Evolutionary conservation across 1,139 yeast genomes (phyloP), one percentile per base, ranked within the genome.

Genomic region (Taphrina populina): DNA sequence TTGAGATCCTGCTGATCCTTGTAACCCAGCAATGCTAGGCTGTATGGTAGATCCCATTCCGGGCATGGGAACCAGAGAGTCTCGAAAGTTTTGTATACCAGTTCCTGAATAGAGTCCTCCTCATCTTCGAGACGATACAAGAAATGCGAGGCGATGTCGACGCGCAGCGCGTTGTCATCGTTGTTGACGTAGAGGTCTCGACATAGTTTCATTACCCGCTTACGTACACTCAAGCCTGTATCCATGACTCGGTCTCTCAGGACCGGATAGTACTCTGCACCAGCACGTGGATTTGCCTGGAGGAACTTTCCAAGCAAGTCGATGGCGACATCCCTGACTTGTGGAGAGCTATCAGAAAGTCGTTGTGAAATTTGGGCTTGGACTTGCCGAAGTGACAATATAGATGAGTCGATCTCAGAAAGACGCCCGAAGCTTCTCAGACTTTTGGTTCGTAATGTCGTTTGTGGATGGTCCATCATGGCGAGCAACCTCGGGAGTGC

Each of bases 261-360:
- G 8, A 78, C 73, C 23, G 66, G 69, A 65, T 78, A 78, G 61
- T 80, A 81, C 29, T 75, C 76, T 8, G 71, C 70, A 24, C 77
- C 72, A 21, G 75, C 68, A 1, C 71, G 74, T 0, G 81, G 79
- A 56, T 74, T 73, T 1, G 71, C 62, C 2, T 67, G 62, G 46
- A 83, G 65, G 60, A 78, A 81, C 52, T 76, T 76, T 11, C 78
- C 76, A 26, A 86, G 69, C 52, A 88, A 73, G 43, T 86, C 95
- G 24, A 87, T 70, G 1, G 82, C 82, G 0, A 95, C 86, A 64
- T 84, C 90, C 59, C 88, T 75, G 0, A 87, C 92, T 55, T 82
- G 76, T 0, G 95, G 80, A 0, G 90, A 84, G 0, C 74, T 65
- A 62, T 85, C 92, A 4, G 66, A 69, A 34, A 87, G 69, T 51